A percentile compares a stretch with the other conserved stretches of the same genome.
Evolutionary conservation across 2,329 filamentous ascomycete species (phyloP).

Genomic region (Cladosporium sp.): DNA sequence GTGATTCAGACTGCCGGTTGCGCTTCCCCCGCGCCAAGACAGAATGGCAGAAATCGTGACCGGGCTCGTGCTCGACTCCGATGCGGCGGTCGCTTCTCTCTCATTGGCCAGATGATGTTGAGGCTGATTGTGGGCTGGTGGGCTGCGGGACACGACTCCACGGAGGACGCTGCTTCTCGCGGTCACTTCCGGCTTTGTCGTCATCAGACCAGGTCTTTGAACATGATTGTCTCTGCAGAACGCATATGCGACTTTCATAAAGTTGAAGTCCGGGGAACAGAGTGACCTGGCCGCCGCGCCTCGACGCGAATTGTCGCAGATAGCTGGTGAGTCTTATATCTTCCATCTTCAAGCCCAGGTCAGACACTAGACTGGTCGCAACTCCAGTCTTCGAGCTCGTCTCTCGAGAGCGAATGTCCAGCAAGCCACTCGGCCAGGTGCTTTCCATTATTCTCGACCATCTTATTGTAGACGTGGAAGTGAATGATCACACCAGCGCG

Average conservation of each 20-base stretch:
- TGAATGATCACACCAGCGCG: not conserved
- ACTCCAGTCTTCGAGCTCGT: not conserved
- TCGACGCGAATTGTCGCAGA: not conserved
- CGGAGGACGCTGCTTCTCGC: not conserved
- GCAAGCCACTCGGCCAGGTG: not conserved
- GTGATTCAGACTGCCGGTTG: too few species aligned
- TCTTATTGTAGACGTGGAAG: not conserved
- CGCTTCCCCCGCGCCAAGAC: not conserved
- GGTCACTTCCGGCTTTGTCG: not conserved
- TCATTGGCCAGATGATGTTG: not conserved
- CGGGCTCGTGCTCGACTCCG: not conserved
- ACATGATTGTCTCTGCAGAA: not conserved
- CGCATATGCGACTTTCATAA: not conserved
- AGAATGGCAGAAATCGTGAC: not conserved
- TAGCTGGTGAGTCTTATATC: not conserved
- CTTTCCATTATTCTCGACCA: not conserved
- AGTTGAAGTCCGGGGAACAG: not conserved
- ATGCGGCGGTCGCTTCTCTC: not conserved
- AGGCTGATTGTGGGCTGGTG: not conserved
- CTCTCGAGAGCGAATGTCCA: not conserved
- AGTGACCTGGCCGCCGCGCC: not conserved
- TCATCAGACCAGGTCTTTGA: not conserved
- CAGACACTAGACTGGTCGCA: not conserved
- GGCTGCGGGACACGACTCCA: not conserved
- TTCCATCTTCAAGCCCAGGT: not conserved